Base-by-base conservation (phyloP, 257 asterid species). In the Agastache rugosa region DNA sequence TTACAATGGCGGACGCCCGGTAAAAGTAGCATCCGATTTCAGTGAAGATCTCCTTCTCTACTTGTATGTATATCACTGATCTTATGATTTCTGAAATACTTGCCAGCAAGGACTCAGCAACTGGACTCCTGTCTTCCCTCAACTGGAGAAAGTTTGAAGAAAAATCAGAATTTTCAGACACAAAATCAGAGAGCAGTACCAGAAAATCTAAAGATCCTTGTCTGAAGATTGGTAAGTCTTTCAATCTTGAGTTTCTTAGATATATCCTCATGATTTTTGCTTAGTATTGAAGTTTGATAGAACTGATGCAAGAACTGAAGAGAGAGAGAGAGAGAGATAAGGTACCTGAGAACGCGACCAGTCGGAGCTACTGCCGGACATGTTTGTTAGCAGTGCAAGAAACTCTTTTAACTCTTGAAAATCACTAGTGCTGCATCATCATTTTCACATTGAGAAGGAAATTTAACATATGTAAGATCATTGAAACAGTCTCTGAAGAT, bases 1-100 rank as follows among this genome's bases (percentile, higher is more conserved):
- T 81, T 72, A 91, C 77, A 15, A 87, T 76, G 5, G 80, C 73
- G 0, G 93, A 87, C 6, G 83, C 85, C 7, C 97, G 86, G 74
- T 91, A 89, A 17, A 91, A 81, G 76, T 82, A 89, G 84, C 93
- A 86, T 29, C 97, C 89, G 5, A 89, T 81, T 68, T 81, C 82
- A 5, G 77, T 63, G 81, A 89, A 87, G 27, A 63, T 73, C 71
- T 89, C 92, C 39, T 73, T 78, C 70, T 91, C 88, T 60, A 69
- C 62, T 60, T 82, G 88, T 73, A 84, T 74, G 56, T 64, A 76
- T 41, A 69, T 77, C 48, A 82, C 85, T 76, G 81, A 79, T 63
- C 75, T 81, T 29, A 60, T 83, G 31, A 87, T 66, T 53, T 89
- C 91, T 60, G 89, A 80, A 41, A 89, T 77, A 53, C 83, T 78